Evolutionary conservation across 2,329 filamentous ascomycete genomes (phyloP), one percentile per base, ranked within the genome.

Genomic region (Fusarium sp.): DNA sequence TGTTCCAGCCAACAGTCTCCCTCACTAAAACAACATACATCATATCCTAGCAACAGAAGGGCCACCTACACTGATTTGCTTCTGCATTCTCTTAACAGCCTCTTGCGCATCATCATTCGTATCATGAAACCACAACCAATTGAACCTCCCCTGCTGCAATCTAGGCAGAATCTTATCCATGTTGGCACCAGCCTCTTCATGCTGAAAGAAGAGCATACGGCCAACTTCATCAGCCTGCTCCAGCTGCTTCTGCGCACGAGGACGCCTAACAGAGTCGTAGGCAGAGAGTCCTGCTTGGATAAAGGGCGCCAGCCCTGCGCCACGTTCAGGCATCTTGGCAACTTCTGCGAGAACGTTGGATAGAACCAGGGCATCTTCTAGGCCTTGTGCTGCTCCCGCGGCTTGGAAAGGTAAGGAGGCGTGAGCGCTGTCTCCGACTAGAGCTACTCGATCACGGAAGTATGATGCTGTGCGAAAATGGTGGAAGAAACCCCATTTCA

Each of bases 401-500:
- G 55, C 55, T 29, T 58, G 44, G 20, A 58, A 58, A 0, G 55
- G 55, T 3, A 58, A 44, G 14, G 55, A 58, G 4, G 55, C 44
- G 25, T 58, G 35, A 1, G 55, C 55, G 7, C 55, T 58, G 25
- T 58, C 25, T 1, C 55, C 44, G 35, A 58, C 17, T 3, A 58
- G 44, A 18, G 25, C 44, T 7, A 58, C 55, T 1, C 33, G 44
- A 17, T 14, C 44, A 11, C 44, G 25, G 33, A 31, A 33, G 25
- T 58, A 58, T 7, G 55, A 31, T 11, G 44, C 15, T 25, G 55
- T 58, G 6, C 22, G 25, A 5, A 20, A 18, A 10, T 58, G 55
- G 11, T 58, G 55, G 25, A 58, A 58, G 25, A 58, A 33, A 7
- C 55, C 55, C 55, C 33, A 58, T 10, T 58, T 58, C 15, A 58